phyloP scores from a whole-genome alignment of 768 basidiomycete species.

The Sporobolomyces phaffii region DNA sequence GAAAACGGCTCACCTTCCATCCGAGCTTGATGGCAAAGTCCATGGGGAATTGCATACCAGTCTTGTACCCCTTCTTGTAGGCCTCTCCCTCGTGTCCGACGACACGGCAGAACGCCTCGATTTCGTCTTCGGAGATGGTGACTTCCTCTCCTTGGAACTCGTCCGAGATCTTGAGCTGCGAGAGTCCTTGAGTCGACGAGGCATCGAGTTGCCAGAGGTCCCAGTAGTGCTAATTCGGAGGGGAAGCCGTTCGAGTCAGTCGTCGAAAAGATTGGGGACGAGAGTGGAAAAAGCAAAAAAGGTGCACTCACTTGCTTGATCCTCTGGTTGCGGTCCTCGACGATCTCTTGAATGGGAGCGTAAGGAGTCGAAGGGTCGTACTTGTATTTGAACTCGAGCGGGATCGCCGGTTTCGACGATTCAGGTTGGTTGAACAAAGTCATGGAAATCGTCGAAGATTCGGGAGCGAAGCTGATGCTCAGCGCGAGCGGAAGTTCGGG shows the following conservation, averaged over 20 bases:
- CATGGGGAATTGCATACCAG: slow-evolving; percentile 79
- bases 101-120: slow-evolving; percentile 85
- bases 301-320: slow-evolving; percentile 56
- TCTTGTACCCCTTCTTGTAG: slow-evolving; percentile 71
- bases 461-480: slow-evolving; percentile 37
- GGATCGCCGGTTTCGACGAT: slow-evolving; percentile 53
- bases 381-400: slow-evolving; percentile 71
- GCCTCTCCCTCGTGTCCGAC: slow-evolving; percentile 87
- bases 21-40: slow-evolving; percentile 98
- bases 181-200: slow-evolving; percentile 53
- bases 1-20: slow-evolving; percentile 72
- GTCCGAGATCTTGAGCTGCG: slow-evolving; percentile 70
- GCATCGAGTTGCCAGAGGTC: slow-evolving; percentile 92
- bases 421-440: slow-evolving; percentile 39
- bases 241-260: neutral
- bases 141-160: slow-evolving; percentile 83
- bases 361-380: slow-evolving; percentile 84
- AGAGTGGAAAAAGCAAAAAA: neutral
- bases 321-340: slow-evolving; percentile 70
- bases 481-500: slow-evolving; percentile 38
- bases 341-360: slow-evolving; percentile 82
- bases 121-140: slow-evolving; percentile 60
- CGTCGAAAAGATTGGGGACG: neutral
- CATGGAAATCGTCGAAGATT: slow-evolving; percentile 36
- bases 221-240: slow-evolving; percentile 96